phyloP scores from a whole-genome alignment of 148 eudicot genomes.

The Selenicereus undatus region DNA sequence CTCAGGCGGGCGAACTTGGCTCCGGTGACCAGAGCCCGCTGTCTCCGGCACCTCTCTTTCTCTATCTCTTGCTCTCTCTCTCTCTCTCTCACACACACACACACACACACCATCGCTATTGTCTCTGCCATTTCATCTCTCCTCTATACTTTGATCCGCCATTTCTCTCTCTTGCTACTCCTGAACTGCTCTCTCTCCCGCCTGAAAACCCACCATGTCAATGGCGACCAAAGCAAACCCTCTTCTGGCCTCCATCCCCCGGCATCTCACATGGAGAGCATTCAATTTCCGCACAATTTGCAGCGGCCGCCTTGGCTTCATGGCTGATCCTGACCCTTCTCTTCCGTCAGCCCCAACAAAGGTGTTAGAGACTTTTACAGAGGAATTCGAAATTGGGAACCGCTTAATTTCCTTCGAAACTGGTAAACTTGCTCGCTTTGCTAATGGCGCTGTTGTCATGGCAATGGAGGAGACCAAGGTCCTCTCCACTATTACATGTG shows the following conservation, averaged over 20 bases:
- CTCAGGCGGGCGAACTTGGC: background rate
- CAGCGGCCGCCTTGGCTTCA: constrained; percentile 27
- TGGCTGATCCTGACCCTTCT: constrained; percentile 23
- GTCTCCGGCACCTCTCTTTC: background rate
- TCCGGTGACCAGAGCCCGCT: background rate
- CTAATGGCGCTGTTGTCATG: constrained; percentile 78
- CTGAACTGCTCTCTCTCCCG: background rate
- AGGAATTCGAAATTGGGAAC: constrained; percentile 82
- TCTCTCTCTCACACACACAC: background rate
- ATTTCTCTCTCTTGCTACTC: too few species aligned
- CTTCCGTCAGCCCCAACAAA: constrained; percentile 31
- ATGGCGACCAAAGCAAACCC: constrained; percentile 35
- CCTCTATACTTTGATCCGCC: too few species aligned
- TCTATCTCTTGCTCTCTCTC: background rate
- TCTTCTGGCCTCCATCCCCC: constrained; percentile 30
- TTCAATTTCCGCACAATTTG: constrained; percentile 39
- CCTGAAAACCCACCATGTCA: background rate
- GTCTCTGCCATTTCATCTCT: background rate
- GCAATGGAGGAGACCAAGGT: constrained; percentile 80
- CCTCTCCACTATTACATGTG: constrained; percentile 69
- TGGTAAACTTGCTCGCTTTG: constrained; percentile 86
- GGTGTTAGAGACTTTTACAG: constrained; percentile 61
- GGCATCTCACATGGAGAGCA: constrained; percentile 30
- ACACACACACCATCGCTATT: background rate
- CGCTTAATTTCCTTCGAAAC: constrained; percentile 58